Evolutionary conservation across 257 asterid genomes (phyloP), one percentile per base, ranked within the genome.

Genomic region (Lantana camara): DNA sequence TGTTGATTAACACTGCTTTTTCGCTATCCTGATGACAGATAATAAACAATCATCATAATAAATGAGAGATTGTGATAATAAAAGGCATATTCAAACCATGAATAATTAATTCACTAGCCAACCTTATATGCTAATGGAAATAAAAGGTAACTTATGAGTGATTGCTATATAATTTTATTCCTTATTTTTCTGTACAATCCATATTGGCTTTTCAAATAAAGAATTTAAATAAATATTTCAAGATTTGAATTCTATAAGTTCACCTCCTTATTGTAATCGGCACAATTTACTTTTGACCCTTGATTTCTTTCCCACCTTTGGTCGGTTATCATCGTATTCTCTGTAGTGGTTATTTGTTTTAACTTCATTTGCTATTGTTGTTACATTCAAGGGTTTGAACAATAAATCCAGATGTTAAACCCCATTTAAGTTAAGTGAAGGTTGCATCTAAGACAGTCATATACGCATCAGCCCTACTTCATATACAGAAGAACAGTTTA

Each of bases 51-150:
- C 73, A 42, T 68, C 67, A 68, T 68, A 46, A 63, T 59, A 32
- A 68, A 58, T 54, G 73, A 5, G 59, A 64, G 70, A 64, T 68
- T 62, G 16, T 67, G 65, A 42, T 30, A 47, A 57, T 49, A 24
- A 20, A 66, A 40, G 68, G 47, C 24, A 47, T 54, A 66, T 75
- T 29, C 58, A 57, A 56, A 48, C 53, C 50, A 58, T 64, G 24
- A 12, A 66, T 19, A 22, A 23, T 38, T 34, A 27, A 73, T 57
- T 66, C 30, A 50, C 35, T 9, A 50, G 20, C 56, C 63, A 44
- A 27, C 72, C 73, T 62, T 60, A 60, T 64, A 60, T 20, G 68
- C 75, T 35, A 29, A 63, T 55, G 40, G 37, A 67, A 42, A 70
- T 37, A 61, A 37, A 55, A 44, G 69, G 72, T 61, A 76, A 55